These are phyloP conservation scores for Cyclostephanos tholiformis DNA, from an alignment of 108 stramenopile genomes.

Conservation along the genomic window DNA sequence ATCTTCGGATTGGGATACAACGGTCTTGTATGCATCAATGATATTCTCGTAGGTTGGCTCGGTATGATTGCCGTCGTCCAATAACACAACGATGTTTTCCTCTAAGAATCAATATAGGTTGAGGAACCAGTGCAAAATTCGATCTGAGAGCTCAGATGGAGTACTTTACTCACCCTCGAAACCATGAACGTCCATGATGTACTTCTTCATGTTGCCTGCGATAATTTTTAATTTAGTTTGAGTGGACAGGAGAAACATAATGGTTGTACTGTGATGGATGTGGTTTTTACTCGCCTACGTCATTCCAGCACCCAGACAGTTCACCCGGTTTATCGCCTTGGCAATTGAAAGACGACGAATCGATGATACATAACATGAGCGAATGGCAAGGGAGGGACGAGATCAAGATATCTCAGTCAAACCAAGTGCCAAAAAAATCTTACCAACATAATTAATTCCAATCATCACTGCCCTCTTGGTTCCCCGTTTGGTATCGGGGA, in stretches of 20 bases:
- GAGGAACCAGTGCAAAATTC: too few relatives aligned
- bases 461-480: conserved; percentile 71
- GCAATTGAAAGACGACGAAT: neutral
- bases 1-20: conserved; percentile 48
- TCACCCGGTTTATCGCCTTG: conserved; percentile 58
- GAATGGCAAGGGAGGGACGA: too few relatives aligned
- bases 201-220: conserved; percentile 81
- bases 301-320: conserved; percentile 90
- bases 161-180: conserved; percentile 54
- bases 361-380: neutral
- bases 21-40: conserved; percentile 65
- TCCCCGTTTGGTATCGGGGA: conserved; percentile 44
- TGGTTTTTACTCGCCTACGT: conserved; percentile 49
- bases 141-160: too few relatives aligned
- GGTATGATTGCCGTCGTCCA: conserved; percentile 81
- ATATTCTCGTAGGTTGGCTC: conserved; percentile 73
- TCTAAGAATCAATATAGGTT: too few relatives aligned
- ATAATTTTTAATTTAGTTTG: too few relatives aligned
- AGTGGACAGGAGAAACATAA: too few relatives aligned
- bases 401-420: too few relatives aligned
- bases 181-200: conserved; percentile 82
- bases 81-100: conserved; percentile 70
- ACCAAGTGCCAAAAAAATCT: conserved; percentile 11
- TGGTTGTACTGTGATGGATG: too few relatives aligned
- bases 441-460: conserved; percentile 91